Percentiles rank a stretch among this genome's conserved stretches.
These are phyloP conservation scores for Knufia fluminis DNA, from an alignment of 2,329 filamentous ascomycete species.

Conservation along the genomic window DNA sequence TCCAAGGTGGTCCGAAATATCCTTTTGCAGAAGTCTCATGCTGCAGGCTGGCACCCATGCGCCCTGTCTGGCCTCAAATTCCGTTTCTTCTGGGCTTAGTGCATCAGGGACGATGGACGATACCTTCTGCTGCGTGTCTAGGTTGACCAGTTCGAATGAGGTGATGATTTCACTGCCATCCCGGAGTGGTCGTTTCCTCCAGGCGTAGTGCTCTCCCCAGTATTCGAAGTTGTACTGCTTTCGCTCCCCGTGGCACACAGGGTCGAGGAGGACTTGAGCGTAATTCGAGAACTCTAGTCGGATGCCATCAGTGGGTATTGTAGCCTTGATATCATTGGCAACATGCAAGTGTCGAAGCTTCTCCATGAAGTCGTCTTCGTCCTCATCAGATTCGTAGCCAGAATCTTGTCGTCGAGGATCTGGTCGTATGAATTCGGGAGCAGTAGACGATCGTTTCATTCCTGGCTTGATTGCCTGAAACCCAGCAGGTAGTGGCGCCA, in stretches of 20 bases:
- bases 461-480: not conserved
- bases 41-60: constrained; percentile 86
- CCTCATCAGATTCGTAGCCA: constrained; percentile 43
- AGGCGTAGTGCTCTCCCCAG: constrained; percentile 79
- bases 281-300: constrained; percentile 97
- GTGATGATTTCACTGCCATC: constrained; percentile 55
- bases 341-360: constrained; percentile 15
- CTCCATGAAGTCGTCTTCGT: constrained; percentile 30
- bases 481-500: constrained; percentile 38
- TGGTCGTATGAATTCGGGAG: constrained; percentile 46
- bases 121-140: constrained; percentile 54
- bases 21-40: constrained; percentile 76
- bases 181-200: constrained; percentile 66
- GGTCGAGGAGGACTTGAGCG: constrained; percentile 72
- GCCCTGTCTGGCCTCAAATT: constrained; percentile 65
- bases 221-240: constrained; percentile 89
- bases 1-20: constrained; percentile 43
- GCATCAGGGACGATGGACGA: constrained; percentile 80
- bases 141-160: constrained; percentile 70
- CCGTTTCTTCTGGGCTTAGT: constrained; percentile 59
- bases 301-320: constrained; percentile 59
- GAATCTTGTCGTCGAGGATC: constrained; percentile 50
- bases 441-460: constrained; percentile 29
- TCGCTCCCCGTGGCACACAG: constrained; percentile 51
- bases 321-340: constrained; percentile 18